Evolutionary conservation across 2,329 filamentous ascomycete genomes (phyloP).

Genomic region (Hymenoscyphus fructigenus): DNA sequence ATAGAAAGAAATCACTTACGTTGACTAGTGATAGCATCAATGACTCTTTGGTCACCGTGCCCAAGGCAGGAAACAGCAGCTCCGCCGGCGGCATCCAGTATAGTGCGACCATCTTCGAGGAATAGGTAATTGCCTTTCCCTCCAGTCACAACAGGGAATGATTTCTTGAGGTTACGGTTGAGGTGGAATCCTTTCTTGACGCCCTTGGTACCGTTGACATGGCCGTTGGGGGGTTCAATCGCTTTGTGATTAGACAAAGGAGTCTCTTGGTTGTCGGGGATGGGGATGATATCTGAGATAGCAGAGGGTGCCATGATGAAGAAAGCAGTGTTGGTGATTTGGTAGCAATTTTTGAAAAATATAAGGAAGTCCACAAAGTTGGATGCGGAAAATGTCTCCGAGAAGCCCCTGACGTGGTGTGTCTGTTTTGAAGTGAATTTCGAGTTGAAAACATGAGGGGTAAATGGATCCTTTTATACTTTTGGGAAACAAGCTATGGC

Average conservation of each 20-base stretch:
- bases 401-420: neutral
- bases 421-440: neutral
- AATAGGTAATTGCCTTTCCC: slow-evolving; percentile 33
- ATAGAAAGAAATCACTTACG: slow-evolving; percentile 39
- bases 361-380: neutral
- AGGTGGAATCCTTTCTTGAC: slow-evolving; percentile 27
- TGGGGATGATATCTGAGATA: neutral
- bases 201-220: slow-evolving; percentile 16
- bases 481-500: neutral
- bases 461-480: neutral
- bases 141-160: slow-evolving; percentile 30
- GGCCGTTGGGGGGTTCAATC: slow-evolving; percentile 13
- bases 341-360: neutral
- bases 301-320: slow-evolving; percentile 10
- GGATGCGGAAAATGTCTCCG: neutral
- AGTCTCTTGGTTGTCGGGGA: neutral
- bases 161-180: slow-evolving; percentile 33
- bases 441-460: neutral
- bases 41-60: slow-evolving; percentile 61
- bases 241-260: neutral
- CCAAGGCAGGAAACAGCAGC: slow-evolving; percentile 73
- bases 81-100: slow-evolving; percentile 73
- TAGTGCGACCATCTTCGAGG: slow-evolving; percentile 48
- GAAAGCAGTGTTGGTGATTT: neutral
- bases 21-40: slow-evolving; percentile 58